Evolutionary conservation across 257 asterid species (phyloP).

Genomic region (Nicotiana knightiana): DNA sequence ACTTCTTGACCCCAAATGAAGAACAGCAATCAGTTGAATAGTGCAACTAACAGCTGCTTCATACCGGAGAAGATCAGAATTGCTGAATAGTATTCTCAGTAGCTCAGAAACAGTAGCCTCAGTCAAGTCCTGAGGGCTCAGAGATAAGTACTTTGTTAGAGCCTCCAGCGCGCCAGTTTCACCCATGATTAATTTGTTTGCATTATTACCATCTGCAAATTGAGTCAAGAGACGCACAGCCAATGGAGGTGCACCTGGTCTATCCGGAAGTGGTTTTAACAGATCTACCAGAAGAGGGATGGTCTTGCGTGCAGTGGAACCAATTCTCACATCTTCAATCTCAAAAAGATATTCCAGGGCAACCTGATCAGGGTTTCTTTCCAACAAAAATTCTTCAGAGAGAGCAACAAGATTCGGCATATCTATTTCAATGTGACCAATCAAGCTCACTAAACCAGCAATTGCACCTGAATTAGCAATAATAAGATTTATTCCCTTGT

Average conservation of each 20-base stretch:
- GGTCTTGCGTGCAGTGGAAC: constrained; percentile 56
- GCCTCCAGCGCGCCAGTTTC: constrained; percentile 85
- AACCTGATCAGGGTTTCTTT: constrained; percentile 61
- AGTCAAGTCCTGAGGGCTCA: constrained; percentile 76
- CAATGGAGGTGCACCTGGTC: constrained; percentile 80
- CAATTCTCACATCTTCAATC: constrained; percentile 66
- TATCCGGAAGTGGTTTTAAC: constrained; percentile 75
- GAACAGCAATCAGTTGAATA: constrained; percentile 75
- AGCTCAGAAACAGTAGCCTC: constrained; percentile 79
- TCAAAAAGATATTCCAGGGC: constrained; percentile 60
- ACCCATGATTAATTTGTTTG: constrained; percentile 71
- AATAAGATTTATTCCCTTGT: constrained; percentile 54
- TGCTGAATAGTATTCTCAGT: constrained; percentile 59
- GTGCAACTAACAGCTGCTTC: constrained; percentile 63
- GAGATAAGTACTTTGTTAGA: constrained; percentile 64
- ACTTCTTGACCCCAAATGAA: constrained; percentile 80
- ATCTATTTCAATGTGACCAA: constrained; percentile 66
- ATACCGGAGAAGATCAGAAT: constrained; percentile 50
- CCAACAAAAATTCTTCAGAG: constrained; percentile 66
- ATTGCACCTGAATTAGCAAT: constrained; percentile 73
- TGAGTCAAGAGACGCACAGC: constrained; percentile 60
- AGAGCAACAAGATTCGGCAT: constrained; percentile 58
- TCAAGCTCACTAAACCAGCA: constrained; percentile 49
- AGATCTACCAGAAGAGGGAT: constrained; percentile 81
- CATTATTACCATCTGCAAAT: constrained; percentile 71